phyloP scores from a whole-genome alignment of 2,329 filamentous ascomycete genomes.

The Furcasterigmium sp. region DNA sequence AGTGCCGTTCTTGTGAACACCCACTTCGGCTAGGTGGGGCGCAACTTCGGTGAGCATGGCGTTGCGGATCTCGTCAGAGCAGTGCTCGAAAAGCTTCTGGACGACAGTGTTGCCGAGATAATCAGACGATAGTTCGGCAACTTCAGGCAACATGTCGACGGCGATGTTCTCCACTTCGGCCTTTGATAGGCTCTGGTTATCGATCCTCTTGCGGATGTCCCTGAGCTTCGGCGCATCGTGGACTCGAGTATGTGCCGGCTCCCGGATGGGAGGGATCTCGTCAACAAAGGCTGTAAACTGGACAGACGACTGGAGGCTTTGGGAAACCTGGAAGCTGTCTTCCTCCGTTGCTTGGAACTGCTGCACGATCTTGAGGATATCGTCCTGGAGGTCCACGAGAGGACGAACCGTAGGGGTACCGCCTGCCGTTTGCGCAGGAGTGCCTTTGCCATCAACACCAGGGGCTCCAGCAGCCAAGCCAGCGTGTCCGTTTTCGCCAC shows the following conservation, averaged over 20 bases:
- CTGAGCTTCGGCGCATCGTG: conserved; percentile 92
- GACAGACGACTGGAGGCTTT: conserved; percentile 72
- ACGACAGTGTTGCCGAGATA: conserved; percentile 99
- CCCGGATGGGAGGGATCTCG: conserved; percentile 84
- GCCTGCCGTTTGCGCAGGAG: conserved; percentile 26
- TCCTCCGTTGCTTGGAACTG: conserved; percentile 84
- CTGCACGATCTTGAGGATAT: conserved; percentile 80
- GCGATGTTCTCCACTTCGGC: conserved; percentile 91
- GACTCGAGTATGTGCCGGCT: conserved; percentile 81
- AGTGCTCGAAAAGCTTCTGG: conserved; percentile 96
- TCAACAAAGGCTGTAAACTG: conserved; percentile 65
- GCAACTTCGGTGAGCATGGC: conserved; percentile 85
- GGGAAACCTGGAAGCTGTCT: conserved; percentile 66
- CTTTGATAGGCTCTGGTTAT: conserved; percentile 83
- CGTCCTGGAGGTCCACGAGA: conserved; percentile 70
- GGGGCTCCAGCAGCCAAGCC: conserved; percentile 28
- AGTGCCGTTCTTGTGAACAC: conserved; percentile 97
- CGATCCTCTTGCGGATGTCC: conserved; percentile 95
- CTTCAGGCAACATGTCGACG: conserved; percentile 90
- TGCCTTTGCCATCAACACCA: conserved; percentile 27
- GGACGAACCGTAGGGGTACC: conserved; percentile 63
- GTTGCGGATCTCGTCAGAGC: conserved; percentile 84
- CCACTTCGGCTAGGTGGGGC: conserved; percentile 91
- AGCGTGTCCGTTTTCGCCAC: conserved; percentile 36
- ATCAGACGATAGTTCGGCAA: conserved; percentile 89